Evolutionary conservation across 306 rosid genomes (phyloP), one percentile per base, ranked within the genome.

Genomic region (Begonia fuchsioides): DNA sequence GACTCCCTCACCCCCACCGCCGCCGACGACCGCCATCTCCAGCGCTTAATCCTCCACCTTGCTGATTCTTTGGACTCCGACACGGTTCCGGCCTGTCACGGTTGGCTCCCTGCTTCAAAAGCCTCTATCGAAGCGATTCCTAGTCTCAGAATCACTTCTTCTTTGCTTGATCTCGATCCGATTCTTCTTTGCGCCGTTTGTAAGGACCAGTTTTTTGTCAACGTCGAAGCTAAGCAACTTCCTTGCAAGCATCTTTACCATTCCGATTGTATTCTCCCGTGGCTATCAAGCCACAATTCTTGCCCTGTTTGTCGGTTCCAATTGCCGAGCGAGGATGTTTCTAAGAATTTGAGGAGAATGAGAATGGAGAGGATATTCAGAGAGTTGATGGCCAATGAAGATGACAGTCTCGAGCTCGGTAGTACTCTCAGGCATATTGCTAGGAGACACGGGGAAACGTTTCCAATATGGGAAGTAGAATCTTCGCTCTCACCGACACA

Each of bases 291-390:
- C 16, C 87, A 71, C 17, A 62, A 68, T 38, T 76, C 96, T 0
- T 87, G 96, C 63, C 96, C 96, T 0, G 68, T 87, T n/a, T 86
- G 96, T 49, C 72, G 96, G 3, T 72, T 70, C 53, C 70, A 74
- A 47, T 57, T 79, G 1, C 69, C 70, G 3, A 38, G 63, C 1
- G 65, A 52, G 8, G 76, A 63, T 11, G 61, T 44, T 49, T 62
- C 38, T 13, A 43, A 47, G 43, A 17, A 11, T 44, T 20, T 40
- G 8, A 46, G 61, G 39, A 56, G 58, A 12, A 12, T 62, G 13
- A 51, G 64, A 60, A 43, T 35, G 14, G 74, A 64, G 9, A 41
- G 72, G 62, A 20, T 82, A 59, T 52, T 71, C 1, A 49, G 78
- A 48, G 83, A 82, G n/a, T 17, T 68, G 58, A 65, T 74, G 58